These are phyloP conservation scores for Neobulgaria alba DNA, from an alignment of 2,329 filamentous ascomycete genomes.

Conservation along the genomic window DNA sequence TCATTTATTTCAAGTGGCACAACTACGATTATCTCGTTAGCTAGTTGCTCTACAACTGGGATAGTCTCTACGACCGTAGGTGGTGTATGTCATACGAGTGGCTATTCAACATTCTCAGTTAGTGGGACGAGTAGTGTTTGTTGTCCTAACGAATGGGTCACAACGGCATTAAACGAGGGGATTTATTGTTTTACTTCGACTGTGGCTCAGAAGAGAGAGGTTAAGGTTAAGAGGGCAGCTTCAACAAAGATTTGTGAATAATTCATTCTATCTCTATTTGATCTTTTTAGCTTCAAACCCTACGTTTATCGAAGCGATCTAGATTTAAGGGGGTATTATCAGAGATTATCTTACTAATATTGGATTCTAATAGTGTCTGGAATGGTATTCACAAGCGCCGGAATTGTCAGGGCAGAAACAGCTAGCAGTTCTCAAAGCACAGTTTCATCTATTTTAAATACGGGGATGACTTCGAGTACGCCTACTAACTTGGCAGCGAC, in stretches of 20 bases:
- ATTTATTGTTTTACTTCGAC: constrained; percentile 5
- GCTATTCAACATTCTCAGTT: constrained; percentile 10
- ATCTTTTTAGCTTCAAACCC: no score
- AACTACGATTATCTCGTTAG: constrained; percentile 7
- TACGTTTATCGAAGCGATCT: no score
- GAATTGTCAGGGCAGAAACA: background rate
- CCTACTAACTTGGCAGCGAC: background rate
- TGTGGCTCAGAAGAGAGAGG: background rate
- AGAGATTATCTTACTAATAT: no score
- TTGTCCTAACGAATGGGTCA: constrained; percentile 10
- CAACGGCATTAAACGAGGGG: constrained; percentile 5
- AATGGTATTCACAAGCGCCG: background rate
- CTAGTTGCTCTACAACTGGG: no score
- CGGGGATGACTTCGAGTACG: background rate
- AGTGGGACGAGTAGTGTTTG: constrained; percentile 11
- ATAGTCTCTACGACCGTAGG: no score
- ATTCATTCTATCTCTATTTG: no score
- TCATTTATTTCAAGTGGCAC: constrained; percentile 2
- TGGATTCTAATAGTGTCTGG: background rate
- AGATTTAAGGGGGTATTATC: no score
- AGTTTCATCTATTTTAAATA: background rate
- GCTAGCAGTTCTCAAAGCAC: background rate
- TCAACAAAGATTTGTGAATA: background rate
- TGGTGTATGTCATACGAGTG: constrained; percentile 8
- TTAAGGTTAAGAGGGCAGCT: background rate